Percentiles rank a stretch among this genome's conserved stretches.
phyloP scores from a whole-genome alignment of 148 eudicot species.

The Diospyros kaki region DNA sequence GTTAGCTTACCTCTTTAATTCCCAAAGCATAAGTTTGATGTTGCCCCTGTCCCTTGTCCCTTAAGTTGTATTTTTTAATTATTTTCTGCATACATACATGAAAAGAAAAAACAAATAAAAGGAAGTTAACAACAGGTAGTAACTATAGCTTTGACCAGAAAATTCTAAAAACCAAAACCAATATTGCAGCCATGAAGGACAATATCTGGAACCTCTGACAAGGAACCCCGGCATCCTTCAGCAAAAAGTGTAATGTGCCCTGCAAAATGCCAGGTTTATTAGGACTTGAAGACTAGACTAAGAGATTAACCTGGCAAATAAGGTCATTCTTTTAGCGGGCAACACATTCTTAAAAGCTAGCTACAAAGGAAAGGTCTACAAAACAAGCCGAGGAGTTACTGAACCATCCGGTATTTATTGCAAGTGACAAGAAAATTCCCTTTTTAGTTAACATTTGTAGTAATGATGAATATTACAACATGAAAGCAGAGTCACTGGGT shows the following conservation, averaged over 20 bases:
- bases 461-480: too few relatives aligned
- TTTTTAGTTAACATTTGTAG: too few relatives aligned
- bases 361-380: too few relatives aligned
- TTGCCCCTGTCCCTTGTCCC: conserved; percentile 9
- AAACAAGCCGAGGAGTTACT: too few relatives aligned
- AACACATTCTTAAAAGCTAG: too few relatives aligned
- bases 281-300: conserved; percentile 9
- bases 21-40: conserved; percentile 17
- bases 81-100: background rate
- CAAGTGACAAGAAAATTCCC: too few relatives aligned
- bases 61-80: conserved; percentile 7
- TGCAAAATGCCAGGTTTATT: conserved; percentile 31
- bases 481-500: too few relatives aligned
- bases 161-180: background rate
- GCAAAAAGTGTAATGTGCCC: conserved; percentile 71
- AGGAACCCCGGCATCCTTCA: conserved; percentile 93
- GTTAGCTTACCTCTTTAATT: conserved; percentile 6
- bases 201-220: conserved; percentile 67
- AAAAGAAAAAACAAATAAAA: background rate
- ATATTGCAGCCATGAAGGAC: conserved; percentile 1
- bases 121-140: background rate
- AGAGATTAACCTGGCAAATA: conserved; percentile 11
- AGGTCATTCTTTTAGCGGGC: background rate
- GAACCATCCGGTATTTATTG: too few relatives aligned
- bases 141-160: background rate